These are phyloP conservation scores for Geosmithia morbida DNA, from an alignment of 2,329 filamentous ascomycete genomes.

Conservation along the genomic window DNA sequence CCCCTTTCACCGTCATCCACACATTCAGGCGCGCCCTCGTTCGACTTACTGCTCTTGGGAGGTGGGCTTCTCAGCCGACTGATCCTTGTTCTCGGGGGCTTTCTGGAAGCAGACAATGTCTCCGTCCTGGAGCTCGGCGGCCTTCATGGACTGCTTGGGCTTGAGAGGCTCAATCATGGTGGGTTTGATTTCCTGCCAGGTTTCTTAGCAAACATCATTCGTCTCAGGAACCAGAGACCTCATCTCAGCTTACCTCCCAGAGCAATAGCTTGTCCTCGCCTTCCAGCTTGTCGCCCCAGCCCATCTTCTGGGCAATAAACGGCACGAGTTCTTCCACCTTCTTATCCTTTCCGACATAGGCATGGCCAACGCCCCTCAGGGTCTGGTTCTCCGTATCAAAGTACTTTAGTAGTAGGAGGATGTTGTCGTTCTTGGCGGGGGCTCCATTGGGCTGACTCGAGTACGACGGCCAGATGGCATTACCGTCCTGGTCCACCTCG, in stretches of 20 bases:
- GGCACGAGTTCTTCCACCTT: constrained; percentile 76
- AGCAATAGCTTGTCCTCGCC: constrained; percentile 50
- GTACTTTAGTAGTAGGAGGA: constrained; percentile 84
- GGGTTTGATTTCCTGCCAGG: constrained; percentile 75
- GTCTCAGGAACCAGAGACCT: not conserved
- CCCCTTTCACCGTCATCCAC: no score
- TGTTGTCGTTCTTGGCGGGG: constrained; percentile 43
- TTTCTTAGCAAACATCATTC: not conserved
- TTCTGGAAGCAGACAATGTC: constrained; percentile 94
- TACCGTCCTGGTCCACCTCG: constrained; percentile 51
- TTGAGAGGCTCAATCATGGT: constrained; percentile 95
- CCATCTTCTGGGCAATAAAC: constrained; percentile 67
- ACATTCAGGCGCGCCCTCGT: no score
- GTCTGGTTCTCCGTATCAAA: constrained; percentile 70
- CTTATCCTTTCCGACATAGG: constrained; percentile 78
- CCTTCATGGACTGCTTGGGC: constrained; percentile 73
- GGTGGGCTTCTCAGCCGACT: constrained; percentile 12
- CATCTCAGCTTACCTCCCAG: constrained; percentile 49
- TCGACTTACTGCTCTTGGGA: constrained; percentile 15
- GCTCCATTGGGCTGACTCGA: constrained; percentile 41
- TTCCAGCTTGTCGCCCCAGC: constrained; percentile 64
- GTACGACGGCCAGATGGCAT: constrained; percentile 56
- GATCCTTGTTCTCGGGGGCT: constrained; percentile 31
- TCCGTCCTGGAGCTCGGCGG: constrained; percentile 90
- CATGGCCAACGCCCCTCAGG: constrained; percentile 62